Evolutionary conservation across 768 basidiomycete species (phyloP), one percentile per base, ranked within the genome.

Genomic region (Auricularia auricula-judae): DNA sequence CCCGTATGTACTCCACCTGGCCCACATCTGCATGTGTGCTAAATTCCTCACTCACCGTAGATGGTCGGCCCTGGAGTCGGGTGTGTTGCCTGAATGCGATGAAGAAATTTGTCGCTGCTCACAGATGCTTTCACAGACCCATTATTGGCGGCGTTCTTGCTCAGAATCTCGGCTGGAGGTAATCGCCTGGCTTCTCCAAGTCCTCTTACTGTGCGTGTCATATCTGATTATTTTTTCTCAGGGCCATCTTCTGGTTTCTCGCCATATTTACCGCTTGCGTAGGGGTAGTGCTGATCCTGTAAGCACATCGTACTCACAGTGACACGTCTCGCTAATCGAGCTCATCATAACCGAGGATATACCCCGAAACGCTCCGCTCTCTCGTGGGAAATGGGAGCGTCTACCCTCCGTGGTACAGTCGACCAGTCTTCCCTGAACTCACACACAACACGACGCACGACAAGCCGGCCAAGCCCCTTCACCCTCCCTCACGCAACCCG

Each of bases 111-210:
- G 47, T 4, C 39, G 12, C 7, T 14, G 39, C 39, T 42, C 4
- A 18, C 4, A 10, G 18, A 16, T 8, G 7, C 14, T 16, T 51
- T 51, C 2, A 1, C 16, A 51, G 88, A 3, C 88, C 87, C 2
- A 74, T 84, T 12, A 63, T 80, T 33, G 79, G 79, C 8, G 79
- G 79, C 5, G 79, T 75, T 18, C 72, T 88, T 16, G 76, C 86
- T 3, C 79, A 82, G 59, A 74, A 74, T 11, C 70, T 88, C 1
- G 90, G 90, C 18, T 89, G 87, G 87, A 82, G 84, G 84, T 84
- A 23, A 61, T 29, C 29, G 2, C 29, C 29, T 29, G 14, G 60
- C 47, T 8, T 51, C 3, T 51, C 14, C 18, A 12, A 44, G n/a
- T 16, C 34, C 36, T 35, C 10, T 21, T 11, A 43, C 47, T 21